Conservation (phyloP, 345 rosid species). For the Ricinus communis region DNA sequence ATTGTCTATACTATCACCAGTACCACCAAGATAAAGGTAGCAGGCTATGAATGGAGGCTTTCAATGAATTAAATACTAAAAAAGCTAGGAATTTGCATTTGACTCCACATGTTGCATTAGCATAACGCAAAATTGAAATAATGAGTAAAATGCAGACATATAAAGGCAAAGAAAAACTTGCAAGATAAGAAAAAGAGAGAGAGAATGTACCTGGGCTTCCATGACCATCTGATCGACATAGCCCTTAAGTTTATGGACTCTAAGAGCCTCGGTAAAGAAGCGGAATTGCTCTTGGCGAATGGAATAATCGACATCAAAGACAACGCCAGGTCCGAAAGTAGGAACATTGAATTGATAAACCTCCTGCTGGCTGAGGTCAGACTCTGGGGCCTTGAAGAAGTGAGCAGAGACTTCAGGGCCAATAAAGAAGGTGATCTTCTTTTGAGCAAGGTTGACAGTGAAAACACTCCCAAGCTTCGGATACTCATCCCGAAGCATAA, state of each 20-base stretch:
- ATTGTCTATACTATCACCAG: too few relatives aligned
- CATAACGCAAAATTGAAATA: too few relatives aligned
- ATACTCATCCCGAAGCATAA: conserved; percentile 84
- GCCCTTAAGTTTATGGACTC: conserved; percentile 82
- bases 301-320: conserved; percentile 87
- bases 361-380: conserved; percentile 95
- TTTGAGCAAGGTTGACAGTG: conserved; percentile 63
- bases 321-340: conserved; percentile 95
- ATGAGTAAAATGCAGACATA: too few relatives aligned
- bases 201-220: conserved; percentile 69
- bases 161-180: background rate
- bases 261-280: conserved; percentile 84
- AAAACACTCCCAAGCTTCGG: conserved; percentile 89
- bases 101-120: too few relatives aligned
- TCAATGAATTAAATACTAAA: too few relatives aligned
- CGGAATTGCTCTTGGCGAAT: conserved; percentile 93
- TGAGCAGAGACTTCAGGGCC: conserved; percentile 98
- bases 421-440: conserved; percentile 86
- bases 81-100: too few relatives aligned
- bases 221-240: conserved; percentile 95
- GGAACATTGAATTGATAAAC: conserved; percentile 97
- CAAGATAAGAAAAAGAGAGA: background rate
- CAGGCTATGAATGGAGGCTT: too few relatives aligned
- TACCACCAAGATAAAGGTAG: too few relatives aligned
- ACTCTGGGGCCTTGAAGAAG: conserved; percentile 87